Evolutionary conservation across 106 monocot genomes (phyloP).

Genomic region (Allium cepa): DNA sequence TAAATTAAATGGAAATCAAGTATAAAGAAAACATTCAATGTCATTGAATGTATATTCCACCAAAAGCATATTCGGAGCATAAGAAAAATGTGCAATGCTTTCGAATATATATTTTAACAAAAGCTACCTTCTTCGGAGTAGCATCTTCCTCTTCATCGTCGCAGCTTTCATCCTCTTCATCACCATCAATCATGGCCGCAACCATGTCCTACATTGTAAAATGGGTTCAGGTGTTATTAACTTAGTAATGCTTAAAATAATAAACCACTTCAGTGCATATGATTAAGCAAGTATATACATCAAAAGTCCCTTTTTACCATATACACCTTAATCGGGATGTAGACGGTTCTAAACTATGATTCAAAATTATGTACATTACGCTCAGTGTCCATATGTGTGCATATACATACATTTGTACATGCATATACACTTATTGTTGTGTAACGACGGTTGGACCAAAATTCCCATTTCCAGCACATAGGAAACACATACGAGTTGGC

Average conservation of each 20-base stretch:
- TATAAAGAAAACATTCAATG: not conserved
- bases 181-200: slow-evolving; percentile 16
- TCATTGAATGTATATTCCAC: too few species aligned
- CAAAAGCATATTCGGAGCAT: too few species aligned
- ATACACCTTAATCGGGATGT: not conserved
- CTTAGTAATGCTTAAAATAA: not conserved
- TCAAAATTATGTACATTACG: not conserved
- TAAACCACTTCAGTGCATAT: not conserved
- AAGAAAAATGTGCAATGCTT: too few species aligned
- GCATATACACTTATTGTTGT: too few species aligned
- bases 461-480: too few species aligned
- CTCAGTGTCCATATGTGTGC: not conserved
- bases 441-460: too few species aligned
- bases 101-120: too few species aligned
- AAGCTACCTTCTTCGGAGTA: slow-evolving; percentile 30
- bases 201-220: not conserved
- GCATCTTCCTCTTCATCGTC: slow-evolving; percentile 24
- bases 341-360: not conserved
- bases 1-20: not conserved
- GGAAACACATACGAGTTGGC: too few species aligned
- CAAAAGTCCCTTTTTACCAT: not conserved
- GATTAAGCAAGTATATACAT: not conserved
- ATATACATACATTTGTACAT: not conserved
- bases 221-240: not conserved
- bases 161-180: slow-evolving; percentile 23